A percentile compares a stretch with the other conserved stretches of the same genome.
phyloP scores from a whole-genome alignment of 1,284 basidiomycete genomes.

The Rhodotorula mucilaginosa region DNA sequence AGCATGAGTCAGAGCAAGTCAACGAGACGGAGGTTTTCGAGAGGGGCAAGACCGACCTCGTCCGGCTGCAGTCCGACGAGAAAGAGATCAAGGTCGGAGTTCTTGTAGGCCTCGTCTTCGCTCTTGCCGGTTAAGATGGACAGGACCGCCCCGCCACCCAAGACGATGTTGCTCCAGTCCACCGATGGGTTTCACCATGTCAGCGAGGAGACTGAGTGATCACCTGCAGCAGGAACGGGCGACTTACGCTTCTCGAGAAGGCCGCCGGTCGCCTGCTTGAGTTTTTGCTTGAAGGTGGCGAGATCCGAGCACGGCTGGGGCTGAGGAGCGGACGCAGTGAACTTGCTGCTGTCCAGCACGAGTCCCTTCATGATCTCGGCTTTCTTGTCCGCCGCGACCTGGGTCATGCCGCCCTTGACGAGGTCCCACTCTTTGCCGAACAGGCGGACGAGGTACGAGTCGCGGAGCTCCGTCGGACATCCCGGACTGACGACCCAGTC shows the following conservation, averaged over 20 bases:
- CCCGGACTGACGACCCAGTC: slow-evolving; percentile 6
- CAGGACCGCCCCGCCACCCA: slow-evolving; percentile 18
- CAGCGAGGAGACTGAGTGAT: background rate
- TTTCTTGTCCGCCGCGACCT: background rate
- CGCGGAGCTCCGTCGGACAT: slow-evolving; percentile 5
- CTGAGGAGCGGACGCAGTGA: background rate
- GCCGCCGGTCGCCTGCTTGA: background rate
- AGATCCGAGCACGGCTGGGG: background rate
- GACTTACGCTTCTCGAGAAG: background rate
- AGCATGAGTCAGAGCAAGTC: too few relatives aligned
- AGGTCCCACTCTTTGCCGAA: background rate
- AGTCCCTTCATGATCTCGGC: background rate
- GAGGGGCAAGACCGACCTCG: slow-evolving; percentile 2
- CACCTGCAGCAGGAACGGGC: too few relatives aligned
- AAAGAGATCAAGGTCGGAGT: slow-evolving; percentile 22
- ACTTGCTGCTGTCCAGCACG: background rate
- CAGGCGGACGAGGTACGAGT: slow-evolving; percentile 18
- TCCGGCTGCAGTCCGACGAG: slow-evolving; percentile 17
- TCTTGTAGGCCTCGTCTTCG: background rate
- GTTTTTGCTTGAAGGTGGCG: background rate
- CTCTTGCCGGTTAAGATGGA: slow-evolving; percentile 9
- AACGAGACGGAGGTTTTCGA: too few relatives aligned
- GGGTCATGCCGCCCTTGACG: background rate
- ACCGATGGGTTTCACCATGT: background rate
- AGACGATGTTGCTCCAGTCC: slow-evolving; percentile 18